Evolutionary conservation across 2,329 filamentous ascomycete genomes (phyloP), one percentile per base, ranked within the genome.

Genomic region (Epichloe uncinata): DNA sequence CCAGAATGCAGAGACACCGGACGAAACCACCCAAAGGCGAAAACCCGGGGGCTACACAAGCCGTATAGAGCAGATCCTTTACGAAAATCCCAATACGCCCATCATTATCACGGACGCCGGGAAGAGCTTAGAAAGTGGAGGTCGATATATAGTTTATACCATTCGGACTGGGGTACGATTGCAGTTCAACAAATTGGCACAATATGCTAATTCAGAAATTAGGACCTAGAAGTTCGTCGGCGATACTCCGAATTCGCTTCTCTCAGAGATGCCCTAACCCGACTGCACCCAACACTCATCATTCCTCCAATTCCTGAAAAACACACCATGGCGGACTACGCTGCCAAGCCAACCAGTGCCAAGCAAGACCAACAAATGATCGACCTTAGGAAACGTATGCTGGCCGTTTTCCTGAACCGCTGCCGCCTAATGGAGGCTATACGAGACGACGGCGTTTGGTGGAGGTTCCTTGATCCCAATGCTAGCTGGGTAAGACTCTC

Each of bases 331-430:
- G 91, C 91, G 53, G 93, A 98, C 66, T 98, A 98, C 63, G 93
- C 93, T 15, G 90, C 94, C 30, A 97, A 95, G 60, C 93, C 94
- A 2, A 97, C 93, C 37, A 96, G 91, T 61, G 94, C 94, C 16
- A 98, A 96, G 66, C 91, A 98, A 67, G 94, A 98, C 64, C 84
- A 89, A 51, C 87, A 91, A 53, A 98, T 97, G 43, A 98, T 98
- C 55, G 93, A 98, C 63, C 72, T 97, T 56, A 80, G 93, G 52
- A 97, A 97, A 72, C 86, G 93, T 60, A 98, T 98, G 93, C 68
- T 98, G 49, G 85, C 86, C 4, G 93, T 97, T 0, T 98, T 98
- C 60, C 66, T 98, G 46, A 98, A 98, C 61, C 78, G 93, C 46
- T 98, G 93, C 67, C 80, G 90, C 55, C 81, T 82, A 54, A 97